A percentile compares a stretch with the other conserved stretches of the same genome.
phyloP scores from a whole-genome alignment of 257 asterid genomes.

The Fraxinus anomala region DNA sequence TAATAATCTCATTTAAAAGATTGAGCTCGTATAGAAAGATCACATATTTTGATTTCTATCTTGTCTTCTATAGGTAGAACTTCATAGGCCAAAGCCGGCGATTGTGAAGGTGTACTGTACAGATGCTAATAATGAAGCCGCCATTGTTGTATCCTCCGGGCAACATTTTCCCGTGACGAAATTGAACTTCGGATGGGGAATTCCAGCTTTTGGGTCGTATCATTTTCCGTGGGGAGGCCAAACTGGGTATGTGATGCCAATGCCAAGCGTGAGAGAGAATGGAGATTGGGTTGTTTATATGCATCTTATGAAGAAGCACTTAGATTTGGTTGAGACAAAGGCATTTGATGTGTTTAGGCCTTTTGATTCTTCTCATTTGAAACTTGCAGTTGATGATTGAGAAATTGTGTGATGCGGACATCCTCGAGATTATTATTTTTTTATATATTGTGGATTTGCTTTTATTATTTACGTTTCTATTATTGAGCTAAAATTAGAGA shows the following conservation, averaged over 20 bases:
- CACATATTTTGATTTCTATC: not conserved
- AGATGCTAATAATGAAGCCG: conserved; percentile 46
- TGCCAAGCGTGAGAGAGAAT: conserved; percentile 38
- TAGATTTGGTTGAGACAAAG: conserved; percentile 47
- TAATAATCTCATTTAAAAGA: not conserved
- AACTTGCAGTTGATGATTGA: not conserved
- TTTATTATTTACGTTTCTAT: no score
- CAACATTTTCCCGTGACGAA: conserved; percentile 42
- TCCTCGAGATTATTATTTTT: no score
- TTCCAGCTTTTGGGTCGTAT: conserved; percentile 59
- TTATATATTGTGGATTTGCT: no score
- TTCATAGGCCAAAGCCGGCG: conserved; percentile 46
- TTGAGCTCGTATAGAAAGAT: no score
- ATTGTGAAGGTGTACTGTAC: conserved; percentile 41
- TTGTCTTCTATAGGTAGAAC: conserved; percentile 30
- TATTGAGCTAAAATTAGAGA: no score
- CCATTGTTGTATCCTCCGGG: conserved; percentile 64
- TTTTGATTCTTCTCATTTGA: conserved; percentile 17
- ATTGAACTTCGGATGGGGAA: conserved; percentile 63
- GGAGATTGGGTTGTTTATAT: conserved; percentile 72
- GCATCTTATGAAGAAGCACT: conserved; percentile 45
- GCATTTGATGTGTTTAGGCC: conserved; percentile 54
- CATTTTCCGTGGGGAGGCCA: conserved; percentile 69
- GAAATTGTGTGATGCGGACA: not conserved
- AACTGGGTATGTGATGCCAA: conserved; percentile 67